Percentiles rank a stretch among this genome's conserved stretches.
Conservation (phyloP, 1,284 basidiomycete genomes). For the Rhodotorula mucilaginosa region DNA sequence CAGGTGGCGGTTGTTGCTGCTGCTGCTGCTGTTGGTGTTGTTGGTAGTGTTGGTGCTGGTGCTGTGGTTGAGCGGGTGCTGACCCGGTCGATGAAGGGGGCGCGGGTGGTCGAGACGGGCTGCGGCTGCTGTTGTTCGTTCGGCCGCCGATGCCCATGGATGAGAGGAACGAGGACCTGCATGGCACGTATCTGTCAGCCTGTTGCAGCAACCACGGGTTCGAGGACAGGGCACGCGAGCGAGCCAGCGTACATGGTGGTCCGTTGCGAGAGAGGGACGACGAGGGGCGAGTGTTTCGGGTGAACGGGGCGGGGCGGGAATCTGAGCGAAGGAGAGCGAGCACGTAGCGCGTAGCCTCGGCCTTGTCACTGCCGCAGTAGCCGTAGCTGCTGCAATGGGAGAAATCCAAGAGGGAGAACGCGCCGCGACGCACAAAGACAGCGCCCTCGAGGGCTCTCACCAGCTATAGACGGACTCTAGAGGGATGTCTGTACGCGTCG, state of each 20-base stretch:
- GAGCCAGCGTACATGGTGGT: constrained; percentile 3
- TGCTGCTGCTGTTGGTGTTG: constrained; percentile 1
- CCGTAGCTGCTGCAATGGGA: too few species aligned
- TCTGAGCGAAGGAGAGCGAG: too few species aligned
- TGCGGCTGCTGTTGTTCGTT: constrained; percentile 10
- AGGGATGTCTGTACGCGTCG: constrained; percentile 22
- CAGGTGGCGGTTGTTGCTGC: constrained; percentile 3
- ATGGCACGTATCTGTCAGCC: neutral
- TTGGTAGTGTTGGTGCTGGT: neutral
- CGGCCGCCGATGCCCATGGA: constrained; percentile 37
- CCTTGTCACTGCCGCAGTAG: too few species aligned
- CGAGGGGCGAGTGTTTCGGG: neutral
- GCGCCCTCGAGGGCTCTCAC: too few species aligned
- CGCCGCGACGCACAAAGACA: neutral
- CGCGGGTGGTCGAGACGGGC: constrained; percentile 9
- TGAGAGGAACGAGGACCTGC: constrained; percentile 39
- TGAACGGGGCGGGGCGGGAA: neutral
- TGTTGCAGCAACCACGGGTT: too few species aligned
- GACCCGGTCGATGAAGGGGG: neutral
- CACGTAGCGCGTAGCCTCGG: too few species aligned
- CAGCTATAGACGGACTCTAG: too few species aligned
- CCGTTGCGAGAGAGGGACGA: neutral
- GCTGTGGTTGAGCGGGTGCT: neutral
- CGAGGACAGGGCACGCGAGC: neutral
- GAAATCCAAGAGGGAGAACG: neutral